phyloP scores from a whole-genome alignment of 2,329 filamentous ascomycete species.

The Decorospora gaudefroyi region DNA sequence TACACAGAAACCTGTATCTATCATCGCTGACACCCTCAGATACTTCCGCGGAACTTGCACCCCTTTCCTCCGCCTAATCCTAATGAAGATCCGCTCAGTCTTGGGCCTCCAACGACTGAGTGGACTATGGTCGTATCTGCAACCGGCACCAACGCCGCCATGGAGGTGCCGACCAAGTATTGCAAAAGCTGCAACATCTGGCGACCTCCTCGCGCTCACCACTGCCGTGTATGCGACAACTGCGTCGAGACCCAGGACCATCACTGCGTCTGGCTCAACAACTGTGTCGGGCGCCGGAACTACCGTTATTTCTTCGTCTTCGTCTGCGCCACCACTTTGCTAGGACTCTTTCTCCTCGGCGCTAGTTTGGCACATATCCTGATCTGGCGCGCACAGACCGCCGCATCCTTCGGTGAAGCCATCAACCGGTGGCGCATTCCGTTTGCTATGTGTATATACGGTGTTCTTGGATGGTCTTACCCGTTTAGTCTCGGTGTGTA shows the following conservation, averaged over 20 bases:
- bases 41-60: constrained; percentile 89
- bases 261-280: constrained; percentile 99
- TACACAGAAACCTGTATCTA: neutral
- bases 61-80: constrained; percentile 77
- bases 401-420: constrained; percentile 68
- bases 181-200: constrained; percentile 98
- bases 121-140: constrained; percentile 90
- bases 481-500: constrained; percentile 83
- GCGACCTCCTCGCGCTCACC: constrained; percentile 92
- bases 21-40: constrained; percentile 58
- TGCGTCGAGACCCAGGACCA: constrained; percentile 97
- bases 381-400: constrained; percentile 67
- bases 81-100: constrained; percentile 76
- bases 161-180: constrained; percentile 98
- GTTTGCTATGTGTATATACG: constrained; percentile 88
- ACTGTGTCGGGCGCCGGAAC: constrained; percentile 94
- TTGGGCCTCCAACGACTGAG: constrained; percentile 86
- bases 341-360: constrained; percentile 75
- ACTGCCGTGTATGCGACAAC: constrained; percentile 95
- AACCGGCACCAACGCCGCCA: constrained; percentile 74
- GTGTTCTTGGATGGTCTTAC: constrained; percentile 74
- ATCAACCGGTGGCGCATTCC: constrained; percentile 75
- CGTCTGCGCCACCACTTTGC: constrained; percentile 75
- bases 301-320: constrained; percentile 98
- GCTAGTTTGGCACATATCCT: constrained; percentile 81